These are phyloP conservation scores for Neodidymelliopsis sp. DNA, from an alignment of 2,329 filamentous ascomycete species.

Conservation along the genomic window DNA sequence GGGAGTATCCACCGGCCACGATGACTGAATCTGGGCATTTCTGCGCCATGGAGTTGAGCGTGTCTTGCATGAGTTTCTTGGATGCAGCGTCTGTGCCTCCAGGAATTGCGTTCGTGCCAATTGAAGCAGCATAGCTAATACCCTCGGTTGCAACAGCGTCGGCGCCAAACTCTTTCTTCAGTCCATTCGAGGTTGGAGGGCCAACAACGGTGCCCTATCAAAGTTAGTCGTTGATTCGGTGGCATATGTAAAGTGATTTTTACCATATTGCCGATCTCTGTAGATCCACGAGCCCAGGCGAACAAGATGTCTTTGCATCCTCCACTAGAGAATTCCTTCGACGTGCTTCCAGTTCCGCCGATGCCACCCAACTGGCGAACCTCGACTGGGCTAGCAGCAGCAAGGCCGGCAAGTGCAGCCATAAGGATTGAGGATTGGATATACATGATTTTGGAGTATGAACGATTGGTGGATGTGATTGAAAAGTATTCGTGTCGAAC, in stretches of 20 bases:
- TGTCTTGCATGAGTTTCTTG: slow-evolving; percentile 32
- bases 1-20: slow-evolving; percentile 42
- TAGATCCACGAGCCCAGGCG: slow-evolving; percentile 59
- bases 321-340: slow-evolving; percentile 51
- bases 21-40: slow-evolving; percentile 46
- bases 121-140: slow-evolving; percentile 39
- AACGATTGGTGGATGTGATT: neutral
- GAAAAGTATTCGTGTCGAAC: neutral
- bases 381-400: slow-evolving; percentile 32
- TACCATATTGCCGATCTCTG: slow-evolving; percentile 60
- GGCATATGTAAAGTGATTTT: slow-evolving; percentile 22
- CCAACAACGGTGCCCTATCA: slow-evolving; percentile 47
- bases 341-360: slow-evolving; percentile 31
- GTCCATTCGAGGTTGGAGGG: slow-evolving; percentile 41
- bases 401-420: slow-evolving; percentile 31
- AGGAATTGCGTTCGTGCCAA: slow-evolving; percentile 40
- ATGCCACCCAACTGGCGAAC: slow-evolving; percentile 29
- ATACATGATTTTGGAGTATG: slow-evolving; percentile 29
- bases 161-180: slow-evolving; percentile 38
- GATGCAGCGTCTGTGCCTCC: slow-evolving; percentile 36
- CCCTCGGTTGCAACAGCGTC: slow-evolving; percentile 43
- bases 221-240: slow-evolving; percentile 14
- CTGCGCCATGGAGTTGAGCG: slow-evolving; percentile 34
- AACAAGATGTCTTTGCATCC: slow-evolving; percentile 55
- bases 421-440: slow-evolving; percentile 32